These are phyloP conservation scores for Ustulina deusta DNA, from an alignment of 2,329 filamentous ascomycete species.

Conservation along the genomic window DNA sequence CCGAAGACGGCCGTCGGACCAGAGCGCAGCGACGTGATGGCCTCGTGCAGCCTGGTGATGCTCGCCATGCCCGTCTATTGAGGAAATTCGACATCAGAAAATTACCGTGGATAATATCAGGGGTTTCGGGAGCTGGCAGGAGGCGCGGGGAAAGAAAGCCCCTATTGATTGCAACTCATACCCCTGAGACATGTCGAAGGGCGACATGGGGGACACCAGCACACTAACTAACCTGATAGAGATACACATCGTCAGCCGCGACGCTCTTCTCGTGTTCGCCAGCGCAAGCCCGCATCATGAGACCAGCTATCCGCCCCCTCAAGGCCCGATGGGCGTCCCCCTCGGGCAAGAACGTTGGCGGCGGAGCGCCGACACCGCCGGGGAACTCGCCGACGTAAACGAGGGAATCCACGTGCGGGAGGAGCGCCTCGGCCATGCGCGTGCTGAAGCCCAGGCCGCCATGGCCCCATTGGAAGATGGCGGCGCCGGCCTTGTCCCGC, in stretches of 20 bases:
- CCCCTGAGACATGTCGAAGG: not conserved
- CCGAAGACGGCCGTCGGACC: slow-evolving; percentile 60
- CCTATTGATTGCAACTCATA: not conserved
- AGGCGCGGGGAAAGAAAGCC: not conserved
- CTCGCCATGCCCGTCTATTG: slow-evolving; percentile 61
- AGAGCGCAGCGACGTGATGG: slow-evolving; percentile 52
- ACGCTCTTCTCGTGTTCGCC: slow-evolving; percentile 46
- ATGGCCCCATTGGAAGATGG: slow-evolving; percentile 60
- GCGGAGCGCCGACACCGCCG: slow-evolving; percentile 42
- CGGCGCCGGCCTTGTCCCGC: slow-evolving; percentile 50
- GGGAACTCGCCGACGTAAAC: slow-evolving; percentile 52
- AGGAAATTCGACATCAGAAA: not conserved
- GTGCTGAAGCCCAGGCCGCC: slow-evolving; percentile 61
- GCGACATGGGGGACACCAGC: not conserved
- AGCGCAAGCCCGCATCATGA: slow-evolving; percentile 57
- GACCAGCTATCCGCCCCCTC: slow-evolving; percentile 55
- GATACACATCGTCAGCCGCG: slow-evolving; percentile 59
- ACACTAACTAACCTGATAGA: slow-evolving; percentile 57
- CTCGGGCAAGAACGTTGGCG: slow-evolving; percentile 57
- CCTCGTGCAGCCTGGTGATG: slow-evolving; percentile 59
- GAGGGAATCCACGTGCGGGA: slow-evolving; percentile 53
- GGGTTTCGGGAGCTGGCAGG: slow-evolving; percentile 44
- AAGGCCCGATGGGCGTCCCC: slow-evolving; percentile 54
- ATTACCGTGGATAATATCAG: not conserved
- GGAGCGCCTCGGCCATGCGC: slow-evolving; percentile 58